Percentiles rank a stretch among this genome's conserved stretches.
Evolutionary conservation across 257 asterid genomes (phyloP).

Genomic region (Solanum rostratum): DNA sequence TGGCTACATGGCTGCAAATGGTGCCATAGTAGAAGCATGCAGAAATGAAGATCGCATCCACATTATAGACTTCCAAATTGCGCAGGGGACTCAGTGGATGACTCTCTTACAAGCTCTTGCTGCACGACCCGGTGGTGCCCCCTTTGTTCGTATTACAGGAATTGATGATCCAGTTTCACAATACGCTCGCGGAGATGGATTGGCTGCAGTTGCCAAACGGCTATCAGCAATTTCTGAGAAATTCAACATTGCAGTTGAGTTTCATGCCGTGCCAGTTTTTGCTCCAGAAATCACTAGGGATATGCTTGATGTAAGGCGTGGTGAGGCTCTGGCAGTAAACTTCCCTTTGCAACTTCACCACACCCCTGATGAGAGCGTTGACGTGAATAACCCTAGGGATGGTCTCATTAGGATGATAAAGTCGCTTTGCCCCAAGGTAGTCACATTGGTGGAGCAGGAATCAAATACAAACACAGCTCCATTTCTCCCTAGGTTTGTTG

Average conservation of each 20-base stretch:
- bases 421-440: slow-evolving; percentile 64
- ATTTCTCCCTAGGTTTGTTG: slow-evolving; percentile 55
- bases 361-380: slow-evolving; percentile 89
- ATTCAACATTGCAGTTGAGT: slow-evolving; percentile 3
- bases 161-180: slow-evolving; percentile 82
- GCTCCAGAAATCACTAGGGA: slow-evolving; percentile 50
- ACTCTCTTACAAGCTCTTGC: slow-evolving; percentile 89
- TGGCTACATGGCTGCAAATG: slow-evolving; percentile 98
- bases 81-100: slow-evolving; percentile 91
- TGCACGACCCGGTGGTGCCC: slow-evolving; percentile 78
- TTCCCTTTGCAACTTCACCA: slow-evolving; percentile 93
- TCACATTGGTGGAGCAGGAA: slow-evolving; percentile 90
- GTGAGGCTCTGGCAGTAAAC: slow-evolving; percentile 80
- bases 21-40: slow-evolving; percentile 93
- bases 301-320: slow-evolving; percentile 64
- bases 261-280: slow-evolving; percentile 45
- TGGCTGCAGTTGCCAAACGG: slow-evolving; percentile 34
- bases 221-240: slow-evolving; percentile 6
- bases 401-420: slow-evolving; percentile 70
- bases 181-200: slow-evolving; percentile 75
- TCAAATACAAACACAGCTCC: slow-evolving; percentile 86
- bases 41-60: slow-evolving; percentile 66
- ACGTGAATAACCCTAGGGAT: slow-evolving; percentile 75
- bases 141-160: slow-evolving; percentile 80
- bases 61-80: slow-evolving; percentile 78